A percentile compares a stretch with the other conserved stretches of the same genome.
Conservation (phyloP, 371 early-diverging fungal species). For the Parasitella parasitica region DNA sequence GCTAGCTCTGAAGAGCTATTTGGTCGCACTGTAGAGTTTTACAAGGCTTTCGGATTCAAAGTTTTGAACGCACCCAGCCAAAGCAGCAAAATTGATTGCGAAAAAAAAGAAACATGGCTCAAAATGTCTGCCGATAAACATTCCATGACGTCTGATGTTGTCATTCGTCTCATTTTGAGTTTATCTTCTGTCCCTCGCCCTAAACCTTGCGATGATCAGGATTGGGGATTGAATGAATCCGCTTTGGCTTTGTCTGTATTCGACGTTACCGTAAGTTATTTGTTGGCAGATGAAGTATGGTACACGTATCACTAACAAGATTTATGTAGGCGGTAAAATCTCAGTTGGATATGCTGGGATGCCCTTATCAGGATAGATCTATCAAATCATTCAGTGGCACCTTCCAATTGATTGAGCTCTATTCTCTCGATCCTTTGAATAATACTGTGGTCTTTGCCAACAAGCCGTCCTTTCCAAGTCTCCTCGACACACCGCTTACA, state of each 20-base stretch:
- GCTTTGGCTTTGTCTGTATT: constrained; percentile 15
- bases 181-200: neutral
- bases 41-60: constrained; percentile 29
- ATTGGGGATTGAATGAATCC: constrained; percentile 22
- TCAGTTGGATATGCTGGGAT: constrained; percentile 14
- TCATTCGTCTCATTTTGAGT: constrained; percentile 19
- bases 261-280: constrained; percentile 21
- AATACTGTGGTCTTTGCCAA: constrained; percentile 69
- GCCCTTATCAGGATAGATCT: constrained; percentile 25
- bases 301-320: too few relatives aligned
- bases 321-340: constrained; percentile 10
- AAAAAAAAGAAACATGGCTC: constrained; percentile 18
- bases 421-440: constrained; percentile 64
- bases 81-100: neutral
- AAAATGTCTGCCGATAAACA: constrained; percentile 22
- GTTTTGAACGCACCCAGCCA: constrained; percentile 6
- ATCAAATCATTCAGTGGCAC: constrained; percentile 30
- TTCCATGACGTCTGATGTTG: constrained; percentile 21
- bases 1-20: constrained; percentile 18
- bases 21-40: constrained; percentile 18
- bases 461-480: constrained; percentile 32
- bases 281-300: neutral
- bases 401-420: constrained; percentile 25
- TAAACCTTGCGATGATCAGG: constrained; percentile 9
- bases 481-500: constrained; percentile 16